These are phyloP conservation scores for Beauveria sp. DNA, from an alignment of 2,329 filamentous ascomycete species.

Conservation along the genomic window DNA sequence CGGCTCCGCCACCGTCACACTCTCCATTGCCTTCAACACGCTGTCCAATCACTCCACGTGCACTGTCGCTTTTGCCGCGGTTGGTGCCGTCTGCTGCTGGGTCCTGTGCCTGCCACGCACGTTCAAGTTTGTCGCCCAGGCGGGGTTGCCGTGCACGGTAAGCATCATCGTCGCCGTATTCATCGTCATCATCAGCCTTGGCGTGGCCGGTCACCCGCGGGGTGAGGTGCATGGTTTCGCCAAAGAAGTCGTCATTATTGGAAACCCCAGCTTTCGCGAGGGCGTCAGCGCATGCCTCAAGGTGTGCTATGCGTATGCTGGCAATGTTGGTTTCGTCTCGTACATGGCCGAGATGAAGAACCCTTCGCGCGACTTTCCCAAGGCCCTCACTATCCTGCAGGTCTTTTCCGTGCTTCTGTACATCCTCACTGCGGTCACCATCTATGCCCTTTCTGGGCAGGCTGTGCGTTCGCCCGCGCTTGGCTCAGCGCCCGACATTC, in stretches of 20 bases:
- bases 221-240: slow-evolving; percentile 21
- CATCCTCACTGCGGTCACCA: slow-evolving; percentile 23
- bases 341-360: slow-evolving; percentile 28
- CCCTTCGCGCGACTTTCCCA: slow-evolving; percentile 23
- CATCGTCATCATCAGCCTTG: slow-evolving; percentile 30
- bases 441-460: slow-evolving; percentile 25
- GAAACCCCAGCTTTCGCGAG: slow-evolving; percentile 23
- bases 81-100: slow-evolving; percentile 55
- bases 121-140: slow-evolving; percentile 37
- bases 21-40: slow-evolving; percentile 62
- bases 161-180: slow-evolving; percentile 27
- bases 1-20: slow-evolving; percentile 58
- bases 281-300: slow-evolving; percentile 27
- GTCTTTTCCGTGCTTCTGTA: slow-evolving; percentile 26
- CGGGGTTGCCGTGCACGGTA: slow-evolving; percentile 26
- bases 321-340: slow-evolving; percentile 29
- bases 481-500: slow-evolving; percentile 23
- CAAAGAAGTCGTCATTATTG: slow-evolving; percentile 23
- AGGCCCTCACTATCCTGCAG: slow-evolving; percentile 24
- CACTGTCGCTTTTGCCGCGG: slow-evolving; percentile 57
- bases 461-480: slow-evolving; percentile 26
- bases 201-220: slow-evolving; percentile 21
- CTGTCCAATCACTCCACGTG: slow-evolving; percentile 54
- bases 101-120: slow-evolving; percentile 59
- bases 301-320: slow-evolving; percentile 29